Conservation (phyloP, 345 rosid species). For the Eucalyptus virginea region DNA sequence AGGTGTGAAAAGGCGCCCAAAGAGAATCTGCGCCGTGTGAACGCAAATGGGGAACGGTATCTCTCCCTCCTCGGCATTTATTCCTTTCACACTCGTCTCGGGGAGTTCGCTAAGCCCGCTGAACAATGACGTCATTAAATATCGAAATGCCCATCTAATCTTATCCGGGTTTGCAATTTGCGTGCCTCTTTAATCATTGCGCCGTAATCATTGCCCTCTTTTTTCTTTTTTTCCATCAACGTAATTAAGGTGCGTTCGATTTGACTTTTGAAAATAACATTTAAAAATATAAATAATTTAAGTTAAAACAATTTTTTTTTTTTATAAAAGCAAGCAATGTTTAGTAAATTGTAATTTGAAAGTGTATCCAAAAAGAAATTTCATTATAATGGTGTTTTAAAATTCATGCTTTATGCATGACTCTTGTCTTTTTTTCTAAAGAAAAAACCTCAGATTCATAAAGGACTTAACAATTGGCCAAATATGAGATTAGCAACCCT, state of each 20-base stretch:
- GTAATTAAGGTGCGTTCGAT: neutral
- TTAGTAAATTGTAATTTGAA: neutral
- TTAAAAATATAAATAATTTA: neutral
- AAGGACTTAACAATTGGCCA: accelerated
- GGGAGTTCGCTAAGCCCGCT: neutral
- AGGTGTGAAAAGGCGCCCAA: conserved; percentile 9
- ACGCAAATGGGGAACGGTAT: conserved; percentile 12
- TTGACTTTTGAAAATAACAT: neutral
- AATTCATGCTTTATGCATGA: neutral
- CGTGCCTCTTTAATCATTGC: neutral
- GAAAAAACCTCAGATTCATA: accelerated
- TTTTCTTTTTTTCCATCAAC: neutral
- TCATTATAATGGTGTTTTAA: neutral
- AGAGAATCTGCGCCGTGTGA: conserved; percentile 10
- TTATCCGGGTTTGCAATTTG: neutral
- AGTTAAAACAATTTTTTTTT: too few relatives aligned
- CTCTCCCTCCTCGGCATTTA: neutral
- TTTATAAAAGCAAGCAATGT: neutral
- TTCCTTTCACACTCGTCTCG: neutral
- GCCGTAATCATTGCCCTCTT: neutral
- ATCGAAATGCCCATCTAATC: neutral
- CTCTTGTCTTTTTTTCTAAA: neutral
- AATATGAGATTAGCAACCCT: neutral
- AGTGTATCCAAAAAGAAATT: neutral
- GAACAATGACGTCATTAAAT: neutral